Base-by-base conservation (phyloP, 225 moss, liverwort and hornwort species). In the Marchantia polymorpha region DNA sequence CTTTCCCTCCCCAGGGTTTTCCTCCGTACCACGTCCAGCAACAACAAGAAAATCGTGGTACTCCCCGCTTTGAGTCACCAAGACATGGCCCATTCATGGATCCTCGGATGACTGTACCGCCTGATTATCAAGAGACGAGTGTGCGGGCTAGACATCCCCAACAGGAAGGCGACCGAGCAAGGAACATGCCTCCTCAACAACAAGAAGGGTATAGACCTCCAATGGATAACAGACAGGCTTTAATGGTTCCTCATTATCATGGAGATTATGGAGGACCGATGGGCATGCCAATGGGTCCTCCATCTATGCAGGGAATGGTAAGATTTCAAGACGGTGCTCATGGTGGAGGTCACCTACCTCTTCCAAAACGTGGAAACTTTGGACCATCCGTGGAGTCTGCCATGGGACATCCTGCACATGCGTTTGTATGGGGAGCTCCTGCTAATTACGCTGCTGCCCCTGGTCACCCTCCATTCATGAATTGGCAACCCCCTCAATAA, bases 361-460 rank as follows among this genome's bases (percentile, higher is more conserved):
- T 89, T 74, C 91, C 91, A 54, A 92, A 94, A 82, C 89, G 96
- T 60, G 30, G 88, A 52, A 91, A 90, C 80, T 93, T 92, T 84
- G 94, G 83, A 70, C 92, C 77, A 54, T 76, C 27, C 10, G 81
- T 73, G 31, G 87, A 89, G 67, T 31, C 80, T 69, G 82, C 30
- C 56, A 83, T 86, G 75, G 89, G 84, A 14, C 92, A 89, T 72
- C 87, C 87, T 12, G 83, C 74, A 76, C 89, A 86, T 76, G 84
- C 89, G 69, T 91, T 88, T 84, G 91, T 87, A 72, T 91, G 92
- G 92, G 94, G 88, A 6, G 88, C 83, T 48, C 85, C 87, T 59
- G 88, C 83, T 67, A 89, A 87, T 85, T 96, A 91, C 75, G 90
- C 84, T 76, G 91, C 83, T 10, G 89, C 84, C 46, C 91, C 89